Conservation (phyloP, 345 rosid genomes). For the Erysimum cheiranthoides region DNA sequence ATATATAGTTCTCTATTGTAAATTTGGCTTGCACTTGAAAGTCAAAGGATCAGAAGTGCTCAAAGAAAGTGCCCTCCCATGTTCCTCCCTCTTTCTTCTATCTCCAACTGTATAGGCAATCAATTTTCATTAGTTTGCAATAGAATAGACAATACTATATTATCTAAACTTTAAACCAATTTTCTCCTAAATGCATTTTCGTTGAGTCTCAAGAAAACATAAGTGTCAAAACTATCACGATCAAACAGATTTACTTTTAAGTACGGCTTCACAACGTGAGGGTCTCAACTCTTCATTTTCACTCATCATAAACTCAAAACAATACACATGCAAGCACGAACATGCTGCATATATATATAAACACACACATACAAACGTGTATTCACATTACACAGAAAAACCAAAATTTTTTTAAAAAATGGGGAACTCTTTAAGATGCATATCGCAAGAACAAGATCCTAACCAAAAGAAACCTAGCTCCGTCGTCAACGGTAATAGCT, state of each 20-base stretch:
- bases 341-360: slow-evolving; percentile 34
- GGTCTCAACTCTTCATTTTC: slow-evolving; percentile 47
- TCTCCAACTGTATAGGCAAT: slow-evolving; percentile 31
- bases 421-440: slow-evolving; percentile 49
- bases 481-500: slow-evolving; percentile 21
- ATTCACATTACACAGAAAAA: slow-evolving; percentile 20
- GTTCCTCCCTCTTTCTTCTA: slow-evolving; percentile 39
- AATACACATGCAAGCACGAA: slow-evolving; percentile 46
- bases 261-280: slow-evolving; percentile 42
- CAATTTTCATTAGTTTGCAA: slow-evolving; percentile 12
- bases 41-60: slow-evolving; percentile 42
- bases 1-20: too few species aligned
- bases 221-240: slow-evolving; percentile 33
- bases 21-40: slow-evolving; percentile 24
- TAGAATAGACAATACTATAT: neutral
- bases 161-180: neutral
- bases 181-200: neutral
- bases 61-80: slow-evolving; percentile 46
- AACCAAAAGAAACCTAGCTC: slow-evolving; percentile 44
- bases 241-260: slow-evolving; percentile 29
- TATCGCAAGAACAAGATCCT: slow-evolving; percentile 48
- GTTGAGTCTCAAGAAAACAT: slow-evolving; percentile 5
- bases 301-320: slow-evolving; percentile 13
- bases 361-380: slow-evolving; percentile 29
- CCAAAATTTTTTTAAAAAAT: slow-evolving; percentile 28